Percentiles rank a stretch among this genome's conserved stretches.
These are phyloP conservation scores for Hyphochytrium catenoides DNA, from an alignment of 352 stramenopile species.

Conservation along the genomic window DNA sequence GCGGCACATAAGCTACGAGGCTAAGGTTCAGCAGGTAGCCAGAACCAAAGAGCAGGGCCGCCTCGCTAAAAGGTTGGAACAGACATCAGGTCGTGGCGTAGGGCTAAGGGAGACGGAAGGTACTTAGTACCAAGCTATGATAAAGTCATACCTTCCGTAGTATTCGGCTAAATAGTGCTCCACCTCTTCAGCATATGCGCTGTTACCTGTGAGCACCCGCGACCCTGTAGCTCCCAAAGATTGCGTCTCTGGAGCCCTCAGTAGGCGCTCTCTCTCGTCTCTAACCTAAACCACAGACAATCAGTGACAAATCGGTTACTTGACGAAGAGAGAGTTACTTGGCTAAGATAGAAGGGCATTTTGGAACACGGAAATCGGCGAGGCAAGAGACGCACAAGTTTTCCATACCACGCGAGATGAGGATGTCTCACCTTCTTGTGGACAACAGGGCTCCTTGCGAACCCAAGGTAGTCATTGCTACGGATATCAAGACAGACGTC, in stretches of 20 bases:
- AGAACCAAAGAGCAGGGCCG: slow-evolving; percentile 83
- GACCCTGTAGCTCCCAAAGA: slow-evolving; percentile 67
- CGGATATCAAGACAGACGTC: slow-evolving; percentile 68
- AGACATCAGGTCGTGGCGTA: neutral
- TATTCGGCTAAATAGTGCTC: slow-evolving; percentile 56
- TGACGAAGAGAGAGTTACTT: slow-evolving; percentile 1
- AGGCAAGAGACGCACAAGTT: slow-evolving; percentile 1
- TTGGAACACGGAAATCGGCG: neutral
- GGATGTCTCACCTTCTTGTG: slow-evolving; percentile 18
- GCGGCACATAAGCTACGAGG: slow-evolving; percentile 68
- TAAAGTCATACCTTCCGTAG: slow-evolving; percentile 33
- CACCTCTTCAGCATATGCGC: slow-evolving; percentile 49
- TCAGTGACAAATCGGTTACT: slow-evolving; percentile 1
- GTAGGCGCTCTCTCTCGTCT: slow-evolving; percentile 5
- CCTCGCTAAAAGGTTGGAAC: slow-evolving; percentile 19
- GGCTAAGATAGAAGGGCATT: slow-evolving; percentile 1
- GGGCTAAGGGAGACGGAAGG: neutral
- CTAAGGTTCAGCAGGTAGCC: slow-evolving; percentile 89
- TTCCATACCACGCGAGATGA: slow-evolving; percentile 16
- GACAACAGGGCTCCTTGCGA: slow-evolving; percentile 45
- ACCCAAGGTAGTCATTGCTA: slow-evolving; percentile 91
- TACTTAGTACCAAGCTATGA: neutral
- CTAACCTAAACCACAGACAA: neutral
- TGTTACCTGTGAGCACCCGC: slow-evolving; percentile 82
- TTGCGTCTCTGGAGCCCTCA: slow-evolving; percentile 10